Percentiles rank a stretch among this genome's conserved stretches.
Conservation (phyloP, 768 basidiomycete species). For the Psilocybe azurescens region DNA sequence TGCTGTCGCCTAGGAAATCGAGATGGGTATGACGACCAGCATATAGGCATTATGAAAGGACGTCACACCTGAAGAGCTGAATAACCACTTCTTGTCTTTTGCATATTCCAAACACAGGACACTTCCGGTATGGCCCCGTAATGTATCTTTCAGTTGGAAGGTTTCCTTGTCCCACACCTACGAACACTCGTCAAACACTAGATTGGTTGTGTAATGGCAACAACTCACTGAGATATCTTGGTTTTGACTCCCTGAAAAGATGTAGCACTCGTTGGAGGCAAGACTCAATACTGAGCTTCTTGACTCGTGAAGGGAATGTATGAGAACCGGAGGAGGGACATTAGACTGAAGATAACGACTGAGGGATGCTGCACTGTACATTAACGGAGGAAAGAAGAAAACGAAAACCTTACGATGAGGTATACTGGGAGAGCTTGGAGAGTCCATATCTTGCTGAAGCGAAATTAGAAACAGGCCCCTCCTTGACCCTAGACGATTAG, state of each 20-base stretch:
- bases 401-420: slow-evolving; percentile 21
- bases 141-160: slow-evolving; percentile 67
- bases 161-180: slow-evolving; percentile 88
- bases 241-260: slow-evolving; percentile 85
- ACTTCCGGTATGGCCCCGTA: slow-evolving; percentile 85
- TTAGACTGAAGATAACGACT: slow-evolving; percentile 56
- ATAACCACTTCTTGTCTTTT: slow-evolving; percentile 79
- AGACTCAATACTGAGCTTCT: slow-evolving; percentile 76
- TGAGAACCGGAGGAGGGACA: slow-evolving; percentile 49
- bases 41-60: not conserved
- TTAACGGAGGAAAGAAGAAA: slow-evolving; percentile 11
- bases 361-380: slow-evolving; percentile 53
- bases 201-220: not conserved
- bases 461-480: slow-evolving; percentile 8
- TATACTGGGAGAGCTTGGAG: slow-evolving; percentile 16
- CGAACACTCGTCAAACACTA: not conserved
- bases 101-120: slow-evolving; percentile 83
- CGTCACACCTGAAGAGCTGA: slow-evolving; percentile 85
- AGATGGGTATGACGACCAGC: not conserved
- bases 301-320: slow-evolving; percentile 75
- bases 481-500: slow-evolving; percentile 10
- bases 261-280: slow-evolving; percentile 71
- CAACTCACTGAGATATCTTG: slow-evolving; percentile 72
- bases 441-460: slow-evolving; percentile 19
- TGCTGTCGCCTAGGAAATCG: slow-evolving; percentile 75